These are phyloP conservation scores for Heracleum sosnowskyi DNA, from an alignment of 129 eudicot genomes.

Conservation along the genomic window DNA sequence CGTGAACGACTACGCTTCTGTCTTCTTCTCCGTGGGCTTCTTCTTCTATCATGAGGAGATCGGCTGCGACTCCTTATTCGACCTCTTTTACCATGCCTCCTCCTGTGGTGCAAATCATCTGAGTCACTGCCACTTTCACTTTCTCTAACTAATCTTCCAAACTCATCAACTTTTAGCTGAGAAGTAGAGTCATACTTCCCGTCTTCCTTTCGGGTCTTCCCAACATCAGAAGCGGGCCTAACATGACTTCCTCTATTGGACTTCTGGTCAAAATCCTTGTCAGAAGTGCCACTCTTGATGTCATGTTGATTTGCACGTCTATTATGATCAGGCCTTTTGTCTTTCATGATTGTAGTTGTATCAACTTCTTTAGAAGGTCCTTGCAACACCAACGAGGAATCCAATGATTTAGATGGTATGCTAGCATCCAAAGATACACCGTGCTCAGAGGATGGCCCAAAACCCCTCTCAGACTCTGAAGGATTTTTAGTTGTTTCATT, in stretches of 20 bases:
- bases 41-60: conserved; percentile 43
- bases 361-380: background rate
- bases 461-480: conserved; percentile 18
- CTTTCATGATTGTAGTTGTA: background rate
- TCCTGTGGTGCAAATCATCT: conserved; percentile 31
- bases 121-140: conserved; percentile 72
- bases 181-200: conserved; percentile 3
- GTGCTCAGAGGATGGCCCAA: background rate
- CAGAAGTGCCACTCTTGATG: conserved; percentile 11
- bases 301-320: conserved; percentile 11
- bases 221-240: conserved; percentile 16
- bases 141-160: conserved; percentile 76
- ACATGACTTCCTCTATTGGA: conserved; percentile 8
- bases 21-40: conserved; percentile 49
- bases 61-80: conserved; percentile 60
- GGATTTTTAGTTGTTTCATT: conserved; percentile 8
- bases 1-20: conserved; percentile 67
- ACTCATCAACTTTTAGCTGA: conserved; percentile 62
- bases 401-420: background rate
- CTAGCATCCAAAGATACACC: conserved; percentile 4
- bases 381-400: conserved; percentile 12
- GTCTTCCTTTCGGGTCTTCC: conserved; percentile 25
- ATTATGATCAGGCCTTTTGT: conserved; percentile 4
- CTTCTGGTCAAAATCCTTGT: conserved; percentile 14
- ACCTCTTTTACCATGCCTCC: conserved; percentile 62